Base-by-base conservation (phyloP, 2,329 filamentous ascomycete species). In the Chaetothyriales sp. region DNA sequence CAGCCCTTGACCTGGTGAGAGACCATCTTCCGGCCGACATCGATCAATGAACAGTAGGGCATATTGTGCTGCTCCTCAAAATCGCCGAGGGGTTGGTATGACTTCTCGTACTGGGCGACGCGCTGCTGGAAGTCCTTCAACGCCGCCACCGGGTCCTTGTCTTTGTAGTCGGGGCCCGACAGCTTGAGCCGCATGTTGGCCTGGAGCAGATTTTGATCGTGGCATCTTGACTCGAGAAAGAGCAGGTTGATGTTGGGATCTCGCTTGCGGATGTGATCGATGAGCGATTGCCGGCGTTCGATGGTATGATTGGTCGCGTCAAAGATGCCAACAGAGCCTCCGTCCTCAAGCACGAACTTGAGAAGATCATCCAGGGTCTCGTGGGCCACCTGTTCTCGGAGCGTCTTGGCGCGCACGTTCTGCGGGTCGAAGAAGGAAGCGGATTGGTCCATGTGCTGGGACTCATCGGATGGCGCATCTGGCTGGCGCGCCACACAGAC, bases 241-340 rank as follows among this genome's bases (percentile, higher is more conserved):
- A 98, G 74, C 18, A 98, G 88, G 29, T 90, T 90, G 19, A 98
- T 75, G 58, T 82, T 80, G 54, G 86, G 85, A 1, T 90, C 89
- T 49, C 86, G 80, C 49, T 82, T 73, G 61, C 86, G 85, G 63
- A 97, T 87, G 59, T 81, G 85, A 55, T 90, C 79, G 62, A 94
- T 88, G 51, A 98, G 78, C 22, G 85, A 77, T 67, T 90, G 83
- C 48, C 92, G 81, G 40, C 92, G 83, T 57, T 87, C 79, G 48
- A 94, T 77, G 0, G 92, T 98, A 71, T 89, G 95, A 71, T 98
- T 98, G 6, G 92, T 98, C 6, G 92, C 92, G 69, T 98, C 92
- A 10, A 98, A 79, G 57, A 98, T 97, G 40, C 92, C 92, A 8
- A 97, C 87, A 28, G 89, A 86, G 46, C 92, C 92, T 25, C 85